phyloP scores from a whole-genome alignment of 495 filamentous ascomycete genomes.

The Talaromyces thailandensis region DNA sequence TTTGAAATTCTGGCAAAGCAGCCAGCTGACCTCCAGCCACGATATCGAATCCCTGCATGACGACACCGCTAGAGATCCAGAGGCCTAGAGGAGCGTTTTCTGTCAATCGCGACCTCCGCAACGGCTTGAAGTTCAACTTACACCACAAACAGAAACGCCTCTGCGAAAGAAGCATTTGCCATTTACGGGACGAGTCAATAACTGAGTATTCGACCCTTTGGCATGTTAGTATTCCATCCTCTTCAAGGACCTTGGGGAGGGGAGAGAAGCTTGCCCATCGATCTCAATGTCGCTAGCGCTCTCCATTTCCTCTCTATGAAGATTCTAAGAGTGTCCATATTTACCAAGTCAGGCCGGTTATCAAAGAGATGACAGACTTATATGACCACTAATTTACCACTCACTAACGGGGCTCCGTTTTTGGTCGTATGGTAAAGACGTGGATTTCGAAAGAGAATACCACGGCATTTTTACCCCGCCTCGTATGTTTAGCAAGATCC shows the following conservation, averaged over 20 bases:
- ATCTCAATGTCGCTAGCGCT: background rate
- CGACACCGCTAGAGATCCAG: constrained; percentile 15
- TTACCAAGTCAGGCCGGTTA: background rate
- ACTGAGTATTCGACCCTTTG: constrained; percentile 13
- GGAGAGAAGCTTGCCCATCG: background rate
- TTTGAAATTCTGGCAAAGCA: constrained; percentile 12
- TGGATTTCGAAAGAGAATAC: too few relatives aligned
- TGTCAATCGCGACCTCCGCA: background rate
- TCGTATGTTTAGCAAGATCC: background rate
- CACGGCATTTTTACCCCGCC: background rate
- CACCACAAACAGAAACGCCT: constrained; percentile 12
- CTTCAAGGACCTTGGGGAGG: background rate
- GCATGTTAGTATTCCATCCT: background rate
- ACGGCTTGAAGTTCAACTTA: constrained; percentile 4
- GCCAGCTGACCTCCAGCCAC: constrained; percentile 15
- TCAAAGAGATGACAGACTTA: too few relatives aligned
- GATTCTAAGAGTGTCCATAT: background rate
- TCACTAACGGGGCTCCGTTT: too few relatives aligned
- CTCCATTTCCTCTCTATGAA: background rate
- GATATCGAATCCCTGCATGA: constrained; percentile 17
- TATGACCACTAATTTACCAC: too few relatives aligned
- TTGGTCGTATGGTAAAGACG: too few relatives aligned
- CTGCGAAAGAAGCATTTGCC: constrained; percentile 13
- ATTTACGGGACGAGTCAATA: constrained; percentile 10
- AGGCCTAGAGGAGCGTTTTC: constrained; percentile 5